Evolutionary conservation across 345 rosid genomes (phyloP).

Genomic region (Eucalyptus regnans): DNA sequence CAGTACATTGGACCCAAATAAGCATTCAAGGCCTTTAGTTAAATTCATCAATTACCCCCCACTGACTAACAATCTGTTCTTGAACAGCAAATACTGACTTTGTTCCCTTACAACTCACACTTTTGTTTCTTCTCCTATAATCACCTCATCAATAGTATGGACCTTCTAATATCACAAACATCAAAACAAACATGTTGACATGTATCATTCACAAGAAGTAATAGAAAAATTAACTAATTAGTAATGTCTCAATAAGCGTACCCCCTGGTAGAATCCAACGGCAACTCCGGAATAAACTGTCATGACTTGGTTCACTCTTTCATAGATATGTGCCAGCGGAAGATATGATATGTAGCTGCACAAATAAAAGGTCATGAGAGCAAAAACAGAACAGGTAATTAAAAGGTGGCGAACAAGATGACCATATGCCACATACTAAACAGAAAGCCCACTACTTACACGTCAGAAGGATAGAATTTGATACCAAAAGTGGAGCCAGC

Average conservation of each 20-base stretch:
- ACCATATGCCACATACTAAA: neutral
- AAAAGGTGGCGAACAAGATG: neutral
- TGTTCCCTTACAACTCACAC: neutral
- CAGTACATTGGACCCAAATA: neutral
- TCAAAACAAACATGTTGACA: neutral
- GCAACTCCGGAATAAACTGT: constrained; percentile 62
- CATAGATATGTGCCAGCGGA: constrained; percentile 95
- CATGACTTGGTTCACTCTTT: constrained; percentile 63
- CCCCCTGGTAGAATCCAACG: constrained; percentile 99
- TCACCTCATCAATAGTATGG: neutral
- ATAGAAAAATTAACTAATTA: neutral
- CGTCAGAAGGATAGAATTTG: constrained; percentile 65
- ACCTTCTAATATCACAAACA: neutral
- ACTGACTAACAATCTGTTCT: neutral
- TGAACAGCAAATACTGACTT: neutral
- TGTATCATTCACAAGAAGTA: neutral
- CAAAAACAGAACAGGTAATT: neutral
- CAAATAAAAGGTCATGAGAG: constrained; percentile 3
- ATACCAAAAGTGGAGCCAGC: constrained; percentile 47
- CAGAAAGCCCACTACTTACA: constrained; percentile 39
- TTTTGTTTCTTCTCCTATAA: neutral
- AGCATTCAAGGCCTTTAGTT: neutral
- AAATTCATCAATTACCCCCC: neutral
- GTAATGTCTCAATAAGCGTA: constrained; percentile 17
- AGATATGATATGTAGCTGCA: constrained; percentile 88